phyloP scores from a whole-genome alignment of 2,329 filamentous ascomycete species.

The Scytalidium lignicola region DNA sequence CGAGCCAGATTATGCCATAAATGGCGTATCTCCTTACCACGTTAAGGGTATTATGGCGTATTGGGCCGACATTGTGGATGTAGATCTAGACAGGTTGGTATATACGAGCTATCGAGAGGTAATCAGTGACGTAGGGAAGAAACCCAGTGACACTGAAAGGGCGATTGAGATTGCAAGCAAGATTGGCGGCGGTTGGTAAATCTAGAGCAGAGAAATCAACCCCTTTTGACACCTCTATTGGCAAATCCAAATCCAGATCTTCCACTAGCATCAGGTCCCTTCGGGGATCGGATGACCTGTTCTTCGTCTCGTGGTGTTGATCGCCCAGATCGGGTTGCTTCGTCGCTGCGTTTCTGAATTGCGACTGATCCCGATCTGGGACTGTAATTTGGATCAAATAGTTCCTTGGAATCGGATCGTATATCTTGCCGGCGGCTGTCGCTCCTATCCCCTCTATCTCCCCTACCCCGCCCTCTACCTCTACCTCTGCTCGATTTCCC shows the following conservation, averaged over 20 bases:
- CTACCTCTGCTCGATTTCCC: constrained; percentile 46
- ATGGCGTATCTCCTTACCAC: constrained; percentile 60
- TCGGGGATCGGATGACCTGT: constrained; percentile 67
- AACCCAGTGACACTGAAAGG: constrained; percentile 65
- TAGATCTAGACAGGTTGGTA: constrained; percentile 66
- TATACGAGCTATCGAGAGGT: constrained; percentile 90
- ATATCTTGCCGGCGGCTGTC: constrained; percentile 29
- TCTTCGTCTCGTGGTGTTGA: constrained; percentile 53
- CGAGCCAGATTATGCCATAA: constrained; percentile 41
- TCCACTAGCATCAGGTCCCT: constrained; percentile 72
- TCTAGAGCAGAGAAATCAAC: constrained; percentile 34
- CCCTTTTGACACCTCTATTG: constrained; percentile 51
- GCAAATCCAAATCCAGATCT: constrained; percentile 75
- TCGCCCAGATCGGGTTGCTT: constrained; percentile 34
- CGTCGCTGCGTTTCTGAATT: constrained; percentile 38
- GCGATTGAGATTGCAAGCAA: constrained; percentile 87
- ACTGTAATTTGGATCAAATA: constrained; percentile 73
- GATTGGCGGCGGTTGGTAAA: constrained; percentile 88
- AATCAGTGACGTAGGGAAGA: constrained; percentile 89
- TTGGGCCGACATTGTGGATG: constrained; percentile 69
- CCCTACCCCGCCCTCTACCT: constrained; percentile 38
- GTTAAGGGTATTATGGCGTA: constrained; percentile 66
- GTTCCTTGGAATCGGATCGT: constrained; percentile 44
- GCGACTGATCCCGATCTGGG: constrained; percentile 52
- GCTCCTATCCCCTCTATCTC: constrained; percentile 22